Conservation (phyloP, 768 basidiomycete species). For the Pleurotus sapidus region DNA sequence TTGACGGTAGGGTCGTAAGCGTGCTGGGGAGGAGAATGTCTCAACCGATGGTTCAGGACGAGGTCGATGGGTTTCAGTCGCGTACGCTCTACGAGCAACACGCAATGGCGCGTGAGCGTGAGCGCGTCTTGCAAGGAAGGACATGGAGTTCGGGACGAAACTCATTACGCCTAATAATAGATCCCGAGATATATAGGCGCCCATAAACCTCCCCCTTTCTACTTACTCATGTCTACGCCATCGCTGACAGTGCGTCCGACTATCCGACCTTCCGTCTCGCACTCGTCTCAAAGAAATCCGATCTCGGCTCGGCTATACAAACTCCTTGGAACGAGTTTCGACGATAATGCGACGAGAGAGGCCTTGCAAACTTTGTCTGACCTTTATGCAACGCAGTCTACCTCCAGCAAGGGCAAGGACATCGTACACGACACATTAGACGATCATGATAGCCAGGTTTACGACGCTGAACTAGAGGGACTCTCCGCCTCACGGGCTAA, state of each 20-base stretch:
- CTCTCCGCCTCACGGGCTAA: neutral
- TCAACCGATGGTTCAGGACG: constrained; percentile 1
- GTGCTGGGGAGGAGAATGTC: constrained; percentile 4
- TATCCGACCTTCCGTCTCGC: constrained; percentile 15
- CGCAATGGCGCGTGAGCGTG: neutral
- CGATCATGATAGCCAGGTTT: constrained; percentile 26
- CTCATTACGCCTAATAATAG: too few species aligned
- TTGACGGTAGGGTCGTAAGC: constrained; percentile 1
- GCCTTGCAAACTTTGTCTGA: constrained; percentile 82
- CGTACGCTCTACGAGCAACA: neutral
- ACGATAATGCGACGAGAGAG: constrained; percentile 74
- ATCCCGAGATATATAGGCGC: neutral
- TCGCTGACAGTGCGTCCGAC: constrained; percentile 11
- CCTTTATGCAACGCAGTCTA: constrained; percentile 50
- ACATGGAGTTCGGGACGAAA: too few species aligned
- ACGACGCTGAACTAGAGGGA: constrained; percentile 19
- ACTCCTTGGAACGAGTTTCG: constrained; percentile 77
- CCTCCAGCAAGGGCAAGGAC: constrained; percentile 29
- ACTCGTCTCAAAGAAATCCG: constrained; percentile 45
- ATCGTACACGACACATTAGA: constrained; percentile 21
- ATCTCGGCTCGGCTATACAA: constrained; percentile 89
- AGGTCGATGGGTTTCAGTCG: neutral
- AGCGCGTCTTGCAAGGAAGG: too few species aligned
- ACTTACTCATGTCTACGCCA: neutral
- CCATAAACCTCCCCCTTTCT: neutral